Evolutionary conservation across 345 rosid species (phyloP).

Genomic region (Eucalyptus polyanthemos): DNA sequence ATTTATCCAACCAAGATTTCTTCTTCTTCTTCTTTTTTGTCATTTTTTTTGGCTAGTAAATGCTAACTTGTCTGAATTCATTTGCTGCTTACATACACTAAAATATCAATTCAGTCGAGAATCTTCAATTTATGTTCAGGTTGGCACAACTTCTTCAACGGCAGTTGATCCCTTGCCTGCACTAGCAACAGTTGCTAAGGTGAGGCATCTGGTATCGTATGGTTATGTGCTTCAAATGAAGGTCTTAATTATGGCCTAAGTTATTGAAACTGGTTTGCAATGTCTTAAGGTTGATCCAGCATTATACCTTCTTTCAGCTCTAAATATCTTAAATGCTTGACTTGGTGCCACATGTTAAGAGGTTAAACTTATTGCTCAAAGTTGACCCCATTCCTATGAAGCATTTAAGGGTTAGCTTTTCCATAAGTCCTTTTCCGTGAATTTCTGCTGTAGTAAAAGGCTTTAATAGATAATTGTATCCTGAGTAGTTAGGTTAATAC

Average conservation of each 20-base stretch:
- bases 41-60: neutral
- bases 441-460: neutral
- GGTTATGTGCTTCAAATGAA: neutral
- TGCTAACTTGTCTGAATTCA: neutral
- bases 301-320: neutral
- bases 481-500: neutral
- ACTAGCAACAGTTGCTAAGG: conserved; percentile 63
- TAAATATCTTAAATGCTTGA: neutral
- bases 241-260: neutral
- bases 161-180: conserved; percentile 70
- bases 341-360: neutral
- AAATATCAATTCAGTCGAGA: neutral
- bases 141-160: conserved; percentile 85
- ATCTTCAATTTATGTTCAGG: conserved; percentile 23
- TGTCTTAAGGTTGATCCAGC: neutral
- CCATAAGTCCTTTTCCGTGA: neutral
- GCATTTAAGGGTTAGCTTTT: neutral
- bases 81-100: neutral
- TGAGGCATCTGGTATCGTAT: neutral
- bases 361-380: neutral
- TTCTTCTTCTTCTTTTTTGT: neutral
- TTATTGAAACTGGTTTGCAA: neutral
- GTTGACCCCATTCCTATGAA: neutral
- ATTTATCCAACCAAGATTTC: neutral
- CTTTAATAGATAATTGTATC: neutral